Evolutionary conservation across 192 early-diverging fungal species (phyloP).

Genomic region (Geranomyces variabilis): DNA sequence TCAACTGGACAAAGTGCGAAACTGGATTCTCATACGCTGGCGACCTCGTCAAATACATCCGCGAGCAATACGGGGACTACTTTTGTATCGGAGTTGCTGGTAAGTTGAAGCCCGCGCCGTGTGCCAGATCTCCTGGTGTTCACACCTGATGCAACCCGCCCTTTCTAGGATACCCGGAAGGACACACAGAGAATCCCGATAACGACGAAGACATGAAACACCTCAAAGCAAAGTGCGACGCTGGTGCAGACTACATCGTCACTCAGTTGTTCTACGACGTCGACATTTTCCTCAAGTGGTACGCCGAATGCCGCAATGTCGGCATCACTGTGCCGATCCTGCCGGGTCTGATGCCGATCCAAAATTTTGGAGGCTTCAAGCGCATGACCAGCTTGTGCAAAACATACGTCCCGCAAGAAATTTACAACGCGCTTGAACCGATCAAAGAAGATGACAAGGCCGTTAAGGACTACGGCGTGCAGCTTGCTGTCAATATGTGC

Average conservation of each 20-base stretch:
- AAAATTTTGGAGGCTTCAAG: conserved; percentile 90
- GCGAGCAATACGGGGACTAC: conserved; percentile 85
- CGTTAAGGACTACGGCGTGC: conserved; percentile 92
- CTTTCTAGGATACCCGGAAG: conserved; percentile 79
- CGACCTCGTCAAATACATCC: conserved; percentile 91
- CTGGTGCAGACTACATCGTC: conserved; percentile 89
- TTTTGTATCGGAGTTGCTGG: conserved; percentile 97
- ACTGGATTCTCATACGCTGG: conserved; percentile 85
- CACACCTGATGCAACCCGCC: too few relatives aligned
- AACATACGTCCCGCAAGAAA: conserved; percentile 82
- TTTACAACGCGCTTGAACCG: conserved; percentile 83
- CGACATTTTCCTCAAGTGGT: conserved; percentile 83
- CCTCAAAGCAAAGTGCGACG: conserved; percentile 88
- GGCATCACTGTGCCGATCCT: conserved; percentile 77
- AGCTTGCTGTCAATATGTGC: conserved; percentile 84
- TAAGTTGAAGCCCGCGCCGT: conserved; percentile 15
- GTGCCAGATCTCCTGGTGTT: too few relatives aligned
- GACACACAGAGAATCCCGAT: conserved; percentile 77
- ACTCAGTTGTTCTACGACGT: conserved; percentile 97
- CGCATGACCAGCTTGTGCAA: conserved; percentile 87
- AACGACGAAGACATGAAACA: conserved; percentile 76
- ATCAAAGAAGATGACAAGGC: conserved; percentile 99
- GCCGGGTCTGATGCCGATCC: conserved; percentile 97
- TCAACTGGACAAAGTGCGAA: conserved; percentile 80
- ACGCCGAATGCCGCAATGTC: conserved; percentile 68